phyloP scores from a whole-genome alignment of 306 rosid species.

The Acacia melanoxylon region DNA sequence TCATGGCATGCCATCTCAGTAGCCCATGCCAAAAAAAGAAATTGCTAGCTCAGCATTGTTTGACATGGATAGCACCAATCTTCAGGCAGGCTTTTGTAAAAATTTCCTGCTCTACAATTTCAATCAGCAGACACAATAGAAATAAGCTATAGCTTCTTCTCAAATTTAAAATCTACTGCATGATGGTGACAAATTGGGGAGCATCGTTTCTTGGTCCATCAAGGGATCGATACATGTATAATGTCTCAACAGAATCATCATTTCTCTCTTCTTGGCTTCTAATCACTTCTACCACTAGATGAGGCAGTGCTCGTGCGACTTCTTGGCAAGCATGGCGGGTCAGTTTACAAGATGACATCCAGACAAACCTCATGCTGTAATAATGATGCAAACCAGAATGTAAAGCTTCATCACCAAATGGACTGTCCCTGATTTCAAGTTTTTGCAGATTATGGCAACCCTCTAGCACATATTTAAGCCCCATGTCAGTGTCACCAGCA shows the following conservation, averaged over 20 bases:
- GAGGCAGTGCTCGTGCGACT: slow-evolving; percentile 65
- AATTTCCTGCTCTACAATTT: slow-evolving; percentile 34
- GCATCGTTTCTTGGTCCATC: slow-evolving; percentile 64
- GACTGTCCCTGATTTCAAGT: slow-evolving; percentile 88
- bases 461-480: slow-evolving; percentile 65
- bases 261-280: slow-evolving; percentile 22
- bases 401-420: slow-evolving; percentile 79
- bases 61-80: slow-evolving; percentile 39
- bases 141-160: slow-evolving; percentile 34
- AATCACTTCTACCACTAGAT: slow-evolving; percentile 68
- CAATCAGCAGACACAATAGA: slow-evolving; percentile 33
- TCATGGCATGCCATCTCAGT: slow-evolving; percentile 28
- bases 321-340: slow-evolving; percentile 65
- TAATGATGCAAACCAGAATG: slow-evolving; percentile 75
- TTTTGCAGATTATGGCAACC: slow-evolving; percentile 80
- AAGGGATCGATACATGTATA: slow-evolving; percentile 45
- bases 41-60: slow-evolving; percentile 35
- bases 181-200: slow-evolving; percentile 59
- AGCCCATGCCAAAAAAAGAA: slow-evolving; percentile 30
- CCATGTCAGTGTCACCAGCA: slow-evolving; percentile 74
- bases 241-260: slow-evolving; percentile 20
- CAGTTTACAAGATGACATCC: slow-evolving; percentile 80
- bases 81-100: slow-evolving; percentile 43
- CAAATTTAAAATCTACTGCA: slow-evolving; percentile 35
- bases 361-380: slow-evolving; percentile 90